These are phyloP conservation scores for Cladophialophora chaetospira DNA, from an alignment of 2,329 filamentous ascomycete genomes.

Conservation along the genomic window DNA sequence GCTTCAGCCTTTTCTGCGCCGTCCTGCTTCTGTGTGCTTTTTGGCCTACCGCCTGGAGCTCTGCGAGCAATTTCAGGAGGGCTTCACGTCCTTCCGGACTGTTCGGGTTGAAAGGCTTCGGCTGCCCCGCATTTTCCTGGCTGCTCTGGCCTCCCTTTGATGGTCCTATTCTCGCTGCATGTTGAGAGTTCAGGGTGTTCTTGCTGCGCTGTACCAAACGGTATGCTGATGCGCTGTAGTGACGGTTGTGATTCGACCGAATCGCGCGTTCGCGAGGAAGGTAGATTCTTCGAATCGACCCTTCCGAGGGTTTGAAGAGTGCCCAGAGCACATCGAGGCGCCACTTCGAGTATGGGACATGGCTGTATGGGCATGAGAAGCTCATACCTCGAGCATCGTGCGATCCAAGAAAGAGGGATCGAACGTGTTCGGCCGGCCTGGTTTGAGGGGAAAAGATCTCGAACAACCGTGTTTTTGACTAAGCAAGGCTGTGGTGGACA, in stretches of 20 bases:
- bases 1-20: neutral
- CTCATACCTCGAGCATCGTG: conserved; percentile 22
- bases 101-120: conserved; percentile 22
- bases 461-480: neutral
- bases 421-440: too few species aligned
- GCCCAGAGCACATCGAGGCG: conserved; percentile 20
- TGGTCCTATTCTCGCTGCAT: neutral
- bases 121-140: neutral
- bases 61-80: neutral
- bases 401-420: neutral
- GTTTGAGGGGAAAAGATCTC: neutral
- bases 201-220: neutral
- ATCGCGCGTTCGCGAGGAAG: neutral
- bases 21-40: neutral
- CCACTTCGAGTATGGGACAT: conserved; percentile 28
- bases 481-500: neutral
- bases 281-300: neutral
- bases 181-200: neutral
- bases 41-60: neutral
- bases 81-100: conserved; percentile 1
- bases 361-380: conserved; percentile 22
- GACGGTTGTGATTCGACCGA: neutral
- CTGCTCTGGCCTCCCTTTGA: neutral
- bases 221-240: neutral
- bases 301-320: conserved; percentile 6